These are phyloP conservation scores for Cladosporium sp. DNA, from an alignment of 2,329 filamentous ascomycete species.

Conservation along the genomic window DNA sequence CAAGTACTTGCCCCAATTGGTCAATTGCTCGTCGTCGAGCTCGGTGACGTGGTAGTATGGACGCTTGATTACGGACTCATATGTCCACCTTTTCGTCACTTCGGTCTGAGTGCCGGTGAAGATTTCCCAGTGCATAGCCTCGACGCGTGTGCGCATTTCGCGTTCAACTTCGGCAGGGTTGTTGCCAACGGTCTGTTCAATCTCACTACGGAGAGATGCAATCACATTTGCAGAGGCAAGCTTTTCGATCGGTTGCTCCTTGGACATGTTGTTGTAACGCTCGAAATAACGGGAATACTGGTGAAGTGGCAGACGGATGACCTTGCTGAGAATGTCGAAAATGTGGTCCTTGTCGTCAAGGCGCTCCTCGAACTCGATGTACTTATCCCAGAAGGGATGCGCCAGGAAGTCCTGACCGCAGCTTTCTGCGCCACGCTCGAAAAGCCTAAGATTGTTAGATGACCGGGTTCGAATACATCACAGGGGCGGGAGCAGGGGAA, in stretches of 20 bases:
- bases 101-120: slow-evolving; percentile 83
- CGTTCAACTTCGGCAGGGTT: slow-evolving; percentile 76
- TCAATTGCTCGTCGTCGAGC: slow-evolving; percentile 79
- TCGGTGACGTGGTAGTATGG: slow-evolving; percentile 97
- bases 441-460: slow-evolving; percentile 65
- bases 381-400: slow-evolving; percentile 98
- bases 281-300: slow-evolving; percentile 96
- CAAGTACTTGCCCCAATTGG: slow-evolving; percentile 93
- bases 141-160: slow-evolving; percentile 77
- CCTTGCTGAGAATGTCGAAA: slow-evolving; percentile 77
- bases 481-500: slow-evolving; percentile 32
- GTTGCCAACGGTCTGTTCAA: slow-evolving; percentile 69
- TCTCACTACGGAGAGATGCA: slow-evolving; percentile 68
- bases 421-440: slow-evolving; percentile 81
- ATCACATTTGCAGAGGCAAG: slow-evolving; percentile 70
- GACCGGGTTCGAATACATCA: slow-evolving; percentile 29
- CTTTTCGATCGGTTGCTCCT: slow-evolving; percentile 71
- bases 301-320: slow-evolving; percentile 90
- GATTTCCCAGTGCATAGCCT: slow-evolving; percentile 76
- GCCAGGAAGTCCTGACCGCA: slow-evolving; percentile 92
- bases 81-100: slow-evolving; percentile 91
- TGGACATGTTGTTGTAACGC: slow-evolving; percentile 76
- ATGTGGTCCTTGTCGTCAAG: slow-evolving; percentile 82
- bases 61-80: slow-evolving; percentile 90
- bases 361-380: slow-evolving; percentile 93